Base-by-base conservation (phyloP, 306 rosid species). In the Pyrus communis region DNA sequence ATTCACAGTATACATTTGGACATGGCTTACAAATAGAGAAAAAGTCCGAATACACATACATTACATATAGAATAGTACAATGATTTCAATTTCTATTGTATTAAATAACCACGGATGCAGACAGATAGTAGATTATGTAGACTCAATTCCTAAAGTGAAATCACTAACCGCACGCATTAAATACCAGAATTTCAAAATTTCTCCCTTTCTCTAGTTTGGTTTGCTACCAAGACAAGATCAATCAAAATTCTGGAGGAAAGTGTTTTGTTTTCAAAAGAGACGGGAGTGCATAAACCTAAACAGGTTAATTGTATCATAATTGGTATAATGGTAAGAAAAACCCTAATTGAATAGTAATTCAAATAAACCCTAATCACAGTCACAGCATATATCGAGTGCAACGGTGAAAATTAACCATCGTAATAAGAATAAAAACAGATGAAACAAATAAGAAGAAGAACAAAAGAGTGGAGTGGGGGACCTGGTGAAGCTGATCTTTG, bases 401-500 rank as follows among this genome's bases (percentile, higher is more conserved):
- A 31, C 14, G 31, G 10, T 11, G 9, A 45, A 35, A 38, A 17
- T 14, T 9, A 52, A 22, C 64, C 4, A 22, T 7, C 7, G 15
- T 14, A 62, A 58, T 33, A n/a, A 52, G 23, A 61, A 61, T 23
- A n/a, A 2, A 35, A 31, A 65, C 33, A 27, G 4, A 21, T 59
- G n/a, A 66, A 69, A 25, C 17, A 70, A 70, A 49, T 18, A 5
- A 45, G 17, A 33, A 73, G 40, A 0, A 61, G 63, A 31, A 43
- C 0, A 73, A 25, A 18, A 19, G 3, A 76, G 54, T 18, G 23
- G 22, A 52, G 59, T n/a, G 43, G 9, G 9, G 46, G 15, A 86
- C 98, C 96, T 95, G 91, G 15, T 74, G 88, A 73, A 90, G 96
- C 87, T 95, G 96, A 33, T 89, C 91, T 80, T 89, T 90, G 90